Conservation (phyloP, 805 yeast genomes). For the Saturnispora halmiae region DNA sequence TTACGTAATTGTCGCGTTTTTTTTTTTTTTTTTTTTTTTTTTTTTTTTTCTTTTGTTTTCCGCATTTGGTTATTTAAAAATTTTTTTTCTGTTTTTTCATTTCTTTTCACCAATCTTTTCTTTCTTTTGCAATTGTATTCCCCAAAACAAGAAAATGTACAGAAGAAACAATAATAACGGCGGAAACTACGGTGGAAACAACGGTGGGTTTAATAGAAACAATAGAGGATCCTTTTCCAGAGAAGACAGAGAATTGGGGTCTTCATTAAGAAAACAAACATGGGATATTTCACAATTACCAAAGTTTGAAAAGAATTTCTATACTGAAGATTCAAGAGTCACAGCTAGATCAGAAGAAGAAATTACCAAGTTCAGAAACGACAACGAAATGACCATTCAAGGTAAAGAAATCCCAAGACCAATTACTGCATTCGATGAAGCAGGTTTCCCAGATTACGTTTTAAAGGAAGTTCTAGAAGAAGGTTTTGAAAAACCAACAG, state of each 20-base stretch:
- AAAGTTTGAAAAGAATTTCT: conserved; percentile 90
- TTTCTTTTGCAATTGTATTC: neutral
- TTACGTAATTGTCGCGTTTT: conserved; percentile 29
- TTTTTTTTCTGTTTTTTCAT: conserved; percentile 3
- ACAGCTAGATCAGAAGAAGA: conserved; percentile 67
- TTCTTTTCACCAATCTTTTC: neutral
- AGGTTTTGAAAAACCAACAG: conserved; percentile 92
- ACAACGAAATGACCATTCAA: conserved; percentile 73
- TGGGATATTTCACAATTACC: conserved; percentile 77
- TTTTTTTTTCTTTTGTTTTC: conserved; percentile 27
- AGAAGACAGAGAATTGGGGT: conserved; percentile 41
- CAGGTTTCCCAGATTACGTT: conserved; percentile 95
- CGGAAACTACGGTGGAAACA: conserved; percentile 3
- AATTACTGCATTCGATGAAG: conserved; percentile 86
- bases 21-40: conserved; percentile 30
- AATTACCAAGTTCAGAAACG: conserved; percentile 64
- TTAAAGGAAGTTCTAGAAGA: conserved; percentile 78
- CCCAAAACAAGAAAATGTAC: conserved; percentile 1
- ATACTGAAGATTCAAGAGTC: conserved; percentile 76
- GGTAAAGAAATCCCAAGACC: conserved; percentile 93
- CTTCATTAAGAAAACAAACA: conserved; percentile 57
- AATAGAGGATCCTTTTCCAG: conserved; percentile 31
- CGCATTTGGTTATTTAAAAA: conserved; percentile 29
- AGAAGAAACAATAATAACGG: conserved; percentile 22
- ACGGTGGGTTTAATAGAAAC: conserved; percentile 25